Base-by-base conservation (phyloP, 192 early-diverging fungal genomes). In the Backusella macrospora region DNA sequence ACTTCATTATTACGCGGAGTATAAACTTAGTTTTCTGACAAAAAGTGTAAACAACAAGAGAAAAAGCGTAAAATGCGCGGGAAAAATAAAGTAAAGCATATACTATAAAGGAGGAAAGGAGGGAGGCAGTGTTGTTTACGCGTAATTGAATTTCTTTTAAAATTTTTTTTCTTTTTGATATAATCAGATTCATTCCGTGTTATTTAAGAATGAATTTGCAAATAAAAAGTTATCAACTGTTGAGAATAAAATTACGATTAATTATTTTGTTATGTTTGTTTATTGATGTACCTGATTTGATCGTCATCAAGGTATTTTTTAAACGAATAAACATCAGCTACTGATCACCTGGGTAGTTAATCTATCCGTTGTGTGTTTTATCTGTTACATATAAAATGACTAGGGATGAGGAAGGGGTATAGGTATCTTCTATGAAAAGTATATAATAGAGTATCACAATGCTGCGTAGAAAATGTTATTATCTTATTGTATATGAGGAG, bases 241-340 rank as follows among this genome's bases (percentile, higher is more conserved):
- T 59, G 52, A 59, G 52, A 59, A 59, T 59, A 59, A 59, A 59
- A 59, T 59, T 21, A 59, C 52, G 52, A 59, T 23, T 10, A 59
- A 59, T 59, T 59, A 18, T 9, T 23, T 55, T 55, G 49, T 21
- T 55, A 26, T 55, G 18, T 49, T 18, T 52, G 6, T 52, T 9
- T 23, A 59, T 59, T 59, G 52, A 59, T 59, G 52, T 59, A 59
- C 52, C 52, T 59, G 52, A 59, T 59, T 59, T 59, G 52, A 59
- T 59, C 52, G 52, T 23, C 52, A 59, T 59, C 10, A 26, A 46
- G 13, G 26, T 55, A 55, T 59, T 59, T 55, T 9, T 26, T 12
- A 59, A 59, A 59, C 52, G 21, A 26, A 59, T 59, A 59, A 59
- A 59, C 23, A 59, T 59, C 21, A 59, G 21, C 21, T 59, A 59